Percentiles rank a stretch among this genome's conserved stretches.
phyloP scores from a whole-genome alignment of 1,139 yeast species.

The Lodderomyces elongisporus region DNA sequence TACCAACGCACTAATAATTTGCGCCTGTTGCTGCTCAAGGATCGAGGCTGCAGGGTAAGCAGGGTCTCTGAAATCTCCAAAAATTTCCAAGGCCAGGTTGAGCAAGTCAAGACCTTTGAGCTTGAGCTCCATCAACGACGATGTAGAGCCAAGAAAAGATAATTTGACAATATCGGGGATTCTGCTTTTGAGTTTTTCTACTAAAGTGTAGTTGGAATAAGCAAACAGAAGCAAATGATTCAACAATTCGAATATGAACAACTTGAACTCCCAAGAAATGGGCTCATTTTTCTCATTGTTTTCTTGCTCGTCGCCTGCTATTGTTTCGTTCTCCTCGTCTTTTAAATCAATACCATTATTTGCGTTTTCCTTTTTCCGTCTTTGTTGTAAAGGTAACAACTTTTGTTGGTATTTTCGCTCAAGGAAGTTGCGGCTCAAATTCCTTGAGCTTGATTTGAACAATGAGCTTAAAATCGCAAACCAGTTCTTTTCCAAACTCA shows the following conservation, averaged over 20 bases:
- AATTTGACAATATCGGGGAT: conserved; percentile 72
- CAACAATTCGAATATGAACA: conserved; percentile 56
- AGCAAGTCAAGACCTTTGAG: conserved; percentile 63
- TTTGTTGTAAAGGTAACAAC: conserved; percentile 39
- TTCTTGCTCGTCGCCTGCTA: conserved; percentile 29
- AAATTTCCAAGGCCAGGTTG: conserved; percentile 33
- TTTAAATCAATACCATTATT: conserved; percentile 29
- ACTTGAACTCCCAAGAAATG: conserved; percentile 64
- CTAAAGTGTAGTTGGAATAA: conserved; percentile 33
- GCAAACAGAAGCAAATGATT: conserved; percentile 46
- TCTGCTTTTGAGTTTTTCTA: conserved; percentile 40
- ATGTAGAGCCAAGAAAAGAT: conserved; percentile 81
- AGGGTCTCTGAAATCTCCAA: conserved; percentile 67
- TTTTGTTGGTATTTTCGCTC: conserved; percentile 39
- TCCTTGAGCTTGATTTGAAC: conserved; percentile 34
- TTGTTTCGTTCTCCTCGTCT: conserved; percentile 45
- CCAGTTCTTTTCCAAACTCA: conserved; percentile 36
- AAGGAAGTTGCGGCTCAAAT: conserved; percentile 34
- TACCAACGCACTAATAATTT: conserved; percentile 80
- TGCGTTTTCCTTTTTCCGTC: conserved; percentile 38
- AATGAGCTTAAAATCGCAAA: conserved; percentile 36
- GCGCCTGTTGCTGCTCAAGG: conserved; percentile 92
- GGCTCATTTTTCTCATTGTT: conserved; percentile 51
- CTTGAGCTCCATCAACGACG: conserved; percentile 59
- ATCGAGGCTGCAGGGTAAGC: conserved; percentile 67